phyloP scores from a whole-genome alignment of 2,329 filamentous ascomycete genomes.

The Aspergillus versicolor region DNA sequence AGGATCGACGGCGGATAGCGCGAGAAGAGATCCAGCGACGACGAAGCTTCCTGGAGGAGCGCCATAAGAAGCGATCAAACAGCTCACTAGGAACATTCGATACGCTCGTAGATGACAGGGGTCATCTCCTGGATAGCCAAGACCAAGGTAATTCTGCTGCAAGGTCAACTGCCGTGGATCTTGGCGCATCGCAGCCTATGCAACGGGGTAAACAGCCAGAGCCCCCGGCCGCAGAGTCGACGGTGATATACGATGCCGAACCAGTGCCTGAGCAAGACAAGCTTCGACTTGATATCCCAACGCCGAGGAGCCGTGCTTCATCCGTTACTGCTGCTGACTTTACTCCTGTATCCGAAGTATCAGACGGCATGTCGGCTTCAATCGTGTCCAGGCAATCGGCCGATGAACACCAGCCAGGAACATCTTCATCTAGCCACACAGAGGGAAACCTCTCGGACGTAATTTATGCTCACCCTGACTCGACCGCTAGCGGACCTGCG shows the following conservation, averaged over 20 bases:
- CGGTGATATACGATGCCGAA: slow-evolving; percentile 13
- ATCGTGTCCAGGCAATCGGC: not conserved
- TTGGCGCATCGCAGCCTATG: slow-evolving; percentile 23
- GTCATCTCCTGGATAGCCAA: slow-evolving; percentile 29
- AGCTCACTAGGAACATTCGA: slow-evolving; percentile 40
- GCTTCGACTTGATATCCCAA: slow-evolving; percentile 29
- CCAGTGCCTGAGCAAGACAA: slow-evolving; percentile 19
- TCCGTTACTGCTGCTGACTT: slow-evolving; percentile 43
- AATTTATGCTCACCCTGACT: slow-evolving; percentile 34
- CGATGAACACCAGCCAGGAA: not conserved
- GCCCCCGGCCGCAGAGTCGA: not conserved
- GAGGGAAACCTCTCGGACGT: slow-evolving; percentile 30
- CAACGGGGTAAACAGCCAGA: slow-evolving; percentile 26
- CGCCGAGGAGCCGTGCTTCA: slow-evolving; percentile 43
- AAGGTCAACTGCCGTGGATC: slow-evolving; percentile 40
- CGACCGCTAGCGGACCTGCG: slow-evolving; percentile 19
- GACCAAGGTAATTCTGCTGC: slow-evolving; percentile 21
- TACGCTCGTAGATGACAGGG: slow-evolving; percentile 45
- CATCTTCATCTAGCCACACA: slow-evolving; percentile 30
- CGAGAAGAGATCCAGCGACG: slow-evolving; percentile 48
- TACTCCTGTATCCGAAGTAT: slow-evolving; percentile 47
- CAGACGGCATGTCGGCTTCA: slow-evolving; percentile 19
- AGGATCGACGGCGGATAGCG: slow-evolving; percentile 44
- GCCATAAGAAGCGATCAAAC: slow-evolving; percentile 27
- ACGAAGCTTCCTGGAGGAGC: slow-evolving; percentile 40